A percentile compares a stretch with the other conserved stretches of the same genome.
Evolutionary conservation across 192 early-diverging fungal species (phyloP).

Genomic region (Podila clonocystis): DNA sequence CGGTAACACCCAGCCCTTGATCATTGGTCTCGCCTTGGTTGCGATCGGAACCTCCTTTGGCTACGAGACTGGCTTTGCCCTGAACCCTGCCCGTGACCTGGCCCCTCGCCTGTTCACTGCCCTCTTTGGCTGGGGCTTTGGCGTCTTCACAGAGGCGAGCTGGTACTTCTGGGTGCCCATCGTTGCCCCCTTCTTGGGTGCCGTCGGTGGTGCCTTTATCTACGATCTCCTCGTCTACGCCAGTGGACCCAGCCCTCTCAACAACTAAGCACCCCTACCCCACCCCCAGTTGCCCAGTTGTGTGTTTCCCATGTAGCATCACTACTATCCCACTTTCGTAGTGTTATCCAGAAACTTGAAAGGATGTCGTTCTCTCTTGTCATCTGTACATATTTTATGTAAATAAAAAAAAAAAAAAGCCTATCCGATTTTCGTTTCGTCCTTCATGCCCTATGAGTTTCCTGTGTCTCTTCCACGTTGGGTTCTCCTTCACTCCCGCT

Average conservation of each 20-base stretch:
- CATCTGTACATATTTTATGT: background rate
- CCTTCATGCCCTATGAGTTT: background rate
- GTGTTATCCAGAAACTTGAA: background rate
- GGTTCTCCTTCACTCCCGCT: slow-evolving; percentile 2
- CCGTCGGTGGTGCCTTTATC: slow-evolving; percentile 39
- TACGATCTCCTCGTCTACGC: slow-evolving; percentile 8
- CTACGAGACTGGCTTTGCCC: slow-evolving; percentile 72
- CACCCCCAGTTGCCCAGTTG: background rate
- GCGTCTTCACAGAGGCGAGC: slow-evolving; percentile 68
- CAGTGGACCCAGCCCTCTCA: slow-evolving; percentile 7
- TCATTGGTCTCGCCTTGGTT: slow-evolving; percentile 68
- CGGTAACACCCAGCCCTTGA: slow-evolving; percentile 61
- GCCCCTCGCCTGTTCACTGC: slow-evolving; percentile 79
- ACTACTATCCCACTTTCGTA: no score
- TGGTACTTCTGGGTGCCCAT: slow-evolving; percentile 82
- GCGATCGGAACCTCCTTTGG: slow-evolving; percentile 72
- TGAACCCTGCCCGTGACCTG: slow-evolving; percentile 86
- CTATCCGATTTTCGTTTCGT: background rate
- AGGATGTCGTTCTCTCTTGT: background rate
- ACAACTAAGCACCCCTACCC: background rate
- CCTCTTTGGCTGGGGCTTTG: slow-evolving; percentile 71
- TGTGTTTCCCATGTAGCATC: no score
- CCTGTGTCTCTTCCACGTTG: background rate
- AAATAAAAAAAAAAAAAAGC: background rate
- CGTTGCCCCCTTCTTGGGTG: slow-evolving; percentile 74